phyloP scores from a whole-genome alignment of 2,329 filamentous ascomycete species.

The Colletotrichum filicis region DNA sequence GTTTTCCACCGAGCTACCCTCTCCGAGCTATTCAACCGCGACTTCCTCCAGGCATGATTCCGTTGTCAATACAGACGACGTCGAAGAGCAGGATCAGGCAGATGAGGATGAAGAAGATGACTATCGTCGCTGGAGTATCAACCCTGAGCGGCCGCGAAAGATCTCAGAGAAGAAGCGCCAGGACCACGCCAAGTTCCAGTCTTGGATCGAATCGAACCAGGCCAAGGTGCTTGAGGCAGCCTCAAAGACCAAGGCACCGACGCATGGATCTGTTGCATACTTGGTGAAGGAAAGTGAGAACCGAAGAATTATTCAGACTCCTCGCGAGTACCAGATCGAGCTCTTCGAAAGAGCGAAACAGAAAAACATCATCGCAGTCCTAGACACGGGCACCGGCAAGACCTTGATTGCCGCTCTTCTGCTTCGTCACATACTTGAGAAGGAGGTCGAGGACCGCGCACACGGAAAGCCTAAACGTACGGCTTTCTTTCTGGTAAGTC shows the following conservation, averaged over 20 bases:
- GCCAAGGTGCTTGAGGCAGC: slow-evolving; percentile 45
- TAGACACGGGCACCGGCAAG: slow-evolving; percentile 96
- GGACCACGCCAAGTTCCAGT: slow-evolving; percentile 62
- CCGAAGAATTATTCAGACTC: slow-evolving; percentile 75
- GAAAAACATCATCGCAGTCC: slow-evolving; percentile 89
- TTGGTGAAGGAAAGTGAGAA: slow-evolving; percentile 50
- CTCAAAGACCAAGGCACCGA: slow-evolving; percentile 40
- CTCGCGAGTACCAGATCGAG: slow-evolving; percentile 91
- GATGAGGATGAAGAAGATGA: slow-evolving; percentile 23
- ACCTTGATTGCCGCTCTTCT: slow-evolving; percentile 94
- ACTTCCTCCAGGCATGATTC: background rate
- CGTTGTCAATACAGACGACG: background rate
- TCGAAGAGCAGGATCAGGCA: background rate
- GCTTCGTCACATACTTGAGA: slow-evolving; percentile 78
- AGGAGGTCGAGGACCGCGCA: slow-evolving; percentile 78
- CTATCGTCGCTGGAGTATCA: slow-evolving; percentile 42
- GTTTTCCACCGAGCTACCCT: background rate
- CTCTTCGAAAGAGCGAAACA: slow-evolving; percentile 88
- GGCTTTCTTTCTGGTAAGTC: slow-evolving; percentile 82
- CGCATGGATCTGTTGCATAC: slow-evolving; percentile 45
- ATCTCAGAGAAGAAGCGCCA: slow-evolving; percentile 59
- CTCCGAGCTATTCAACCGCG: too few species aligned
- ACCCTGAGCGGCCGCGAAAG: slow-evolving; percentile 46
- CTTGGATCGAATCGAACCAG: slow-evolving; percentile 51
- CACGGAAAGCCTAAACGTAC: slow-evolving; percentile 70